A percentile compares a stretch with the other conserved stretches of the same genome.
Conservation (phyloP, 2,329 filamentous ascomycete species). For the Boeremia exigua region DNA sequence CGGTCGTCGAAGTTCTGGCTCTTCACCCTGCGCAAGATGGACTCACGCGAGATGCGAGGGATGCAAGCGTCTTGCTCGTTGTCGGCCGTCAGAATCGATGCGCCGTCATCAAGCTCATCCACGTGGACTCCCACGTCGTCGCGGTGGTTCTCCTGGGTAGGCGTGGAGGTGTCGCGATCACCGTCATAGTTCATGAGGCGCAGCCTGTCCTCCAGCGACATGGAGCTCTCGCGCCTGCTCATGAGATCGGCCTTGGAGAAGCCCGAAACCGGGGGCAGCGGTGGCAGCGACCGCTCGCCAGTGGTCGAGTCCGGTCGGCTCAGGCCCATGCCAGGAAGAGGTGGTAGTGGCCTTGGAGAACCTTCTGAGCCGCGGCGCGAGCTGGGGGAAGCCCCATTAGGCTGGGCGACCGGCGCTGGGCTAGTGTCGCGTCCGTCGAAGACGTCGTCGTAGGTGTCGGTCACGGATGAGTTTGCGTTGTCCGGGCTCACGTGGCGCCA, state of each 20-base stretch:
- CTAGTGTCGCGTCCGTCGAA: slow-evolving; percentile 70
- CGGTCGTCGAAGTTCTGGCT: slow-evolving; percentile 63
- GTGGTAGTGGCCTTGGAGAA: slow-evolving; percentile 84
- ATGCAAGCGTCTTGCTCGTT: slow-evolving; percentile 63
- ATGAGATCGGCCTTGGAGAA: slow-evolving; percentile 79
- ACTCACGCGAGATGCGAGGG: slow-evolving; percentile 89
- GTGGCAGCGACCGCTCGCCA: slow-evolving; percentile 73
- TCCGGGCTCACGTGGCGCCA: slow-evolving; percentile 82
- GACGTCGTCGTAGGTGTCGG: slow-evolving; percentile 66
- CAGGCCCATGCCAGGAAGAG: slow-evolving; percentile 70
- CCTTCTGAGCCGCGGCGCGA: slow-evolving; percentile 76
- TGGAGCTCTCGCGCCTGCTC: slow-evolving; percentile 73
- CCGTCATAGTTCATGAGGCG: slow-evolving; percentile 85
- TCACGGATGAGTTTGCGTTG: slow-evolving; percentile 62
- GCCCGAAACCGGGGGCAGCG: slow-evolving; percentile 71
- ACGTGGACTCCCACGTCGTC: slow-evolving; percentile 42
- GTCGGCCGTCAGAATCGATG: slow-evolving; percentile 12
- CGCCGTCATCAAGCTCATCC: slow-evolving; percentile 38
- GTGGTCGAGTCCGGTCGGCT: slow-evolving; percentile 63
- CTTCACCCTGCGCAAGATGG: slow-evolving; percentile 87
- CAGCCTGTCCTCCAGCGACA: slow-evolving; percentile 85
- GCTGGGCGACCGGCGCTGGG: slow-evolving; percentile 66
- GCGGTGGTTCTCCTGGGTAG: slow-evolving; percentile 43
- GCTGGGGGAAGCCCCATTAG: slow-evolving; percentile 50
- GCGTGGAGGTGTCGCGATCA: slow-evolving; percentile 44